Base-by-base conservation (phyloP, 805 yeast genomes). In the Metschnikowia amazonensis region DNA sequence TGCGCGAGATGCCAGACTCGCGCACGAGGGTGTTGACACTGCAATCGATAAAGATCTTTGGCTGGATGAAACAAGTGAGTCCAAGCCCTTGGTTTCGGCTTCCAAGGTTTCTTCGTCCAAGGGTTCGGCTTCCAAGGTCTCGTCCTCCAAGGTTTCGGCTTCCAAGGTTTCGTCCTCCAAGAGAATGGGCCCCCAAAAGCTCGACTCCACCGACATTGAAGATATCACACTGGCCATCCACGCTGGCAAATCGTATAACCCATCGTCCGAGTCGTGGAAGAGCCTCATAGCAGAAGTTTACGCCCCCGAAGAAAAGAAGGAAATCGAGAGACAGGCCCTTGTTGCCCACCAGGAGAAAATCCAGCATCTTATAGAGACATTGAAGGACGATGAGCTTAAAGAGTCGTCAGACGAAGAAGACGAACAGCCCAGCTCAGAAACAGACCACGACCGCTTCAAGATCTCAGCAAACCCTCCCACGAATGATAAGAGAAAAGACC, bases 171-270 rank as follows among this genome's bases (percentile, higher is more conserved):
- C 94, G 11, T 63, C 62, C 21, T 83, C 90, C 2, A 56, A 82
- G 52, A 70, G 64, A 38, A 63, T 67, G 27, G 69, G 68, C 2
- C 83, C 95, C 1, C 61, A 81, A n/a, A 56, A 57, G 34, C 77
- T 87, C 14, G 74, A n/a, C 20, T 57, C 67, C 38, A 81, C 73
- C 16, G 63, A 55, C 1, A 46, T 52, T 11, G 56, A 59, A 8
- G 57, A 59, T 33, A 42, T 37, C 34, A 33, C 81, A 3, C 34
- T 28, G 34, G 20, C 25, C 16, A 89, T 96, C 10, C 83, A 84
- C 56, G 94, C 84, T 1, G 98, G 98, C 45, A 86, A 85, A 63
- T 90, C 98, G 2, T 94, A 89, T 61, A 94, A 94, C 61, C 99
- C 99, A 21, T 76, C 92, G 10, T 71, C 82, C 52, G 85, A 83